Evolutionary conservation across 768 basidiomycete species (phyloP).

Genomic region (Termitomyces bulborhizus): DNA sequence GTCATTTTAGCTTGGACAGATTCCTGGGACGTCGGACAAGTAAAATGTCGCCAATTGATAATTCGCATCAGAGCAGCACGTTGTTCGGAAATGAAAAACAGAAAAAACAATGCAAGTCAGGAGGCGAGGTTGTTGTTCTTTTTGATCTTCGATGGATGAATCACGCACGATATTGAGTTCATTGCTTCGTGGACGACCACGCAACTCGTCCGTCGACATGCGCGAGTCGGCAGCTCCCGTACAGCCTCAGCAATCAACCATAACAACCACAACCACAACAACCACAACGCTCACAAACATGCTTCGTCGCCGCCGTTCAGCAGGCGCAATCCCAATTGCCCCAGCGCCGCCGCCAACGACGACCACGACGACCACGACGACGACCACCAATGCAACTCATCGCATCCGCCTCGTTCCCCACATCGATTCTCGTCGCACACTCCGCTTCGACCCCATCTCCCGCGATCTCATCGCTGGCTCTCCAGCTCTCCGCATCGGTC

Average conservation of each 20-base stretch:
- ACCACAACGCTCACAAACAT: constrained; percentile 25
- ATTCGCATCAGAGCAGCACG: too few species aligned
- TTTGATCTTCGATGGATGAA: too few species aligned
- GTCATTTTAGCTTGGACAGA: too few species aligned
- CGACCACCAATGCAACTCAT: constrained; percentile 25
- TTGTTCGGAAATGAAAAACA: too few species aligned
- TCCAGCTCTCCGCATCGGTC: constrained; percentile 76
- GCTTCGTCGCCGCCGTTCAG: constrained; percentile 62
- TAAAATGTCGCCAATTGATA: too few species aligned
- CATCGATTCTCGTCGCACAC: constrained; percentile 82
- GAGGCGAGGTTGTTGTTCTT: too few species aligned
- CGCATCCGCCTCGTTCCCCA: constrained; percentile 95
- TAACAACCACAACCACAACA: not conserved
- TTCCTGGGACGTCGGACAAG: too few species aligned
- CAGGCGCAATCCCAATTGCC: constrained; percentile 35
- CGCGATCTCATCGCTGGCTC: constrained; percentile 75
- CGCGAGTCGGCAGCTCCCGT: constrained; percentile 18
- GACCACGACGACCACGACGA: not conserved
- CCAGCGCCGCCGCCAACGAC: not conserved
- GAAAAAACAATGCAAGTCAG: too few species aligned
- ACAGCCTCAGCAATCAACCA: constrained; percentile 12
- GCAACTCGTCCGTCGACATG: constrained; percentile 34
- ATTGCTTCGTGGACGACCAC: constrained; percentile 63
- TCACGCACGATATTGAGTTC: constrained; percentile 60
- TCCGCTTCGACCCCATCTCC: constrained; percentile 88